A percentile compares a stretch with the other conserved stretches of the same genome.
Evolutionary conservation across 2,329 filamentous ascomycete genomes (phyloP).

Genomic region (Calonectria honghensis): DNA sequence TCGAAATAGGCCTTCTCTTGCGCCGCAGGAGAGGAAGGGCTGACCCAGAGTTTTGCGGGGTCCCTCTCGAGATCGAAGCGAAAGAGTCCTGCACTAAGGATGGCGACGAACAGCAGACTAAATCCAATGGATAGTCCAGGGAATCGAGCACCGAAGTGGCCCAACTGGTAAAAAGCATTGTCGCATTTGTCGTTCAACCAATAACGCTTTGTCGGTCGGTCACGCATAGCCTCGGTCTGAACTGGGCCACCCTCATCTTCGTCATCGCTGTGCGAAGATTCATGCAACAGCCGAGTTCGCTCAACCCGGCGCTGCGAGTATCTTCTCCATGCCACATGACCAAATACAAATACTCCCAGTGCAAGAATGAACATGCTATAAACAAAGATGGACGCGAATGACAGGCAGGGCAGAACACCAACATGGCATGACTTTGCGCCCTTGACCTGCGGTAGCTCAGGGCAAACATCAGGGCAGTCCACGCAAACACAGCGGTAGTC

Average conservation of each 20-base stretch:
- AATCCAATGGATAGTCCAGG: slow-evolving; percentile 87
- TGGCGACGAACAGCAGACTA: slow-evolving; percentile 83
- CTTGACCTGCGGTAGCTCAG: slow-evolving; percentile 85
- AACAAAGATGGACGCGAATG: slow-evolving; percentile 91
- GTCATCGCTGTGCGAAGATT: slow-evolving; percentile 88
- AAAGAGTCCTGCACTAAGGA: slow-evolving; percentile 92
- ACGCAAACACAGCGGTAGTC: slow-evolving; percentile 93
- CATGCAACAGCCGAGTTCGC: slow-evolving; percentile 89
- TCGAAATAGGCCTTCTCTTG: slow-evolving; percentile 97
- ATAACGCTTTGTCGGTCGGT: slow-evolving; percentile 87
- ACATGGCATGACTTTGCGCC: slow-evolving; percentile 85
- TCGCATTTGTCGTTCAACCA: slow-evolving; percentile 89
- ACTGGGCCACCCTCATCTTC: slow-evolving; percentile 92
- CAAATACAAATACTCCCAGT: slow-evolving; percentile 79
- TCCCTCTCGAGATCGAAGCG: slow-evolving; percentile 93
- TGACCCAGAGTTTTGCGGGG: slow-evolving; percentile 96
- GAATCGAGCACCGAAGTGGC: slow-evolving; percentile 86
- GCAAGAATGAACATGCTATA: slow-evolving; percentile 86
- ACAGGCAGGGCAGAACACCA: slow-evolving; percentile 91
- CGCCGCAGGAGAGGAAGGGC: slow-evolving; percentile 91
- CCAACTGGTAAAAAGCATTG: slow-evolving; percentile 85
- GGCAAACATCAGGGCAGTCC: slow-evolving; percentile 91
- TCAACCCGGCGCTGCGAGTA: slow-evolving; percentile 86
- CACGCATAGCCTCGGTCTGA: slow-evolving; percentile 84
- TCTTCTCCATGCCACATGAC: slow-evolving; percentile 84